Evolutionary conservation across 805 yeast genomes (phyloP), one percentile per base, ranked within the genome.

Genomic region (Yamadazyma laniorum): DNA sequence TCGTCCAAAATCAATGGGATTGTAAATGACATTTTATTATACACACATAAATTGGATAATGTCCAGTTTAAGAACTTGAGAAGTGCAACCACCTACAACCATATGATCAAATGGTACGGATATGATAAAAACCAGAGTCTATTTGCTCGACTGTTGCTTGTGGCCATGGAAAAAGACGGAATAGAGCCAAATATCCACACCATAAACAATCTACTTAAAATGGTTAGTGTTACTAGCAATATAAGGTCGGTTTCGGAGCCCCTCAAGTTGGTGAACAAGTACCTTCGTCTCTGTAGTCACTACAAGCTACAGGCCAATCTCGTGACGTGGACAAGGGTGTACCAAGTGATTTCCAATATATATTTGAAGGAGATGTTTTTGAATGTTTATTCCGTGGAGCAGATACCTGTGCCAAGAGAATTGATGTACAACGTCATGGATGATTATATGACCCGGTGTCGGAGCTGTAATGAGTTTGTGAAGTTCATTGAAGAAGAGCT

Each of bases 91-190:
- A 64, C 73, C 1, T 69, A 56, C 47, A 69, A 68, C 48, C 57
- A 57, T 37, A 51, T 68, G 17, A 67, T 69, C 38, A 52, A 64
- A 35, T 69, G 49, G 45, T 69, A 66, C 51, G 74, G 74, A 6
- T 56, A 36, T 41, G 59, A 53, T 33, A 67, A 67, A 44, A 57
- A 63, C 47, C 73, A 69, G 46, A 61, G 61, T 41, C 47, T 62
- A 12, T 67, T 68, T 49, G 67, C 72, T 4, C 44, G 70, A 18
- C 67, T 62, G 33, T 43, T 68, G 13, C 47, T 68, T 8, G 47
- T 69, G 25, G 70, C 65, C 19, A 67, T 69, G 72, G 49, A 60
- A 26, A 57, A 63, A 39, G 73, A 68, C 39, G 70, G 70, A 3
- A 66, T 63, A 34, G 43, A 44, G n/a, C 69, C 70, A 6, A 63